Evolutionary conservation across 495 filamentous ascomycete species (phyloP).

Genomic region (Hyaloscypha variabilis): DNA sequence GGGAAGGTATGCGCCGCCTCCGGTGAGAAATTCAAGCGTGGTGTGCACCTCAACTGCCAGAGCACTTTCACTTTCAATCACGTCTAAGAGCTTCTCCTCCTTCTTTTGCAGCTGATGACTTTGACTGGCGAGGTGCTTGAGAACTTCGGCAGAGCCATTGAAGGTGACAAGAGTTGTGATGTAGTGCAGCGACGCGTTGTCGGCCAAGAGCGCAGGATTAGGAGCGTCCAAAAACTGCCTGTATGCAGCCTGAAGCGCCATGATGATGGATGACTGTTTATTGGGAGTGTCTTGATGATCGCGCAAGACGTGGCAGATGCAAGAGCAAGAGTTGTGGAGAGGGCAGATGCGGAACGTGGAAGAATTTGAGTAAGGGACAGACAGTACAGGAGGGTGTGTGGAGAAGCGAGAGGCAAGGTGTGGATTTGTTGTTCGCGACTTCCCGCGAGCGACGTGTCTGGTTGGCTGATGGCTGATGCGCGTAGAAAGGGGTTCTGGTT

Average conservation of each 20-base stretch:
- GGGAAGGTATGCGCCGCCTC: conserved; percentile 88
- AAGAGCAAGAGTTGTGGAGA: conserved; percentile 1
- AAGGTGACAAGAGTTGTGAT: conserved; percentile 84
- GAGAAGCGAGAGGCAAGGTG: conserved; percentile 1
- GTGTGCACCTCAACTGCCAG: conserved; percentile 81
- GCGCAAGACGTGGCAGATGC: neutral
- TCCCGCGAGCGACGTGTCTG: conserved; percentile 8
- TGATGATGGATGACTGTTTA: conserved; percentile 31
- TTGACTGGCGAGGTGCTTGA: conserved; percentile 74
- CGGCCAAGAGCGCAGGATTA: conserved; percentile 62
- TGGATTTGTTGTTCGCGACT: conserved; percentile 6
- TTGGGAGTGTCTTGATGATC: neutral
- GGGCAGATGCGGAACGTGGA: neutral
- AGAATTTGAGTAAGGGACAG: conserved; percentile 1
- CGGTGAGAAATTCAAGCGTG: conserved; percentile 75
- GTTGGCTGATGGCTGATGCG: conserved; percentile 10
- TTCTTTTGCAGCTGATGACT: conserved; percentile 75
- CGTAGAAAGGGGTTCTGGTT: neutral
- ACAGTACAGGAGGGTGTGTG: conserved; percentile 12
- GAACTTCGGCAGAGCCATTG: conserved; percentile 67
- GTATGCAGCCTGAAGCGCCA: conserved; percentile 74
- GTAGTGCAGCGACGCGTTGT: conserved; percentile 82
- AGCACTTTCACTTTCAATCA: conserved; percentile 69
- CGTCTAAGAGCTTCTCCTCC: conserved; percentile 70
- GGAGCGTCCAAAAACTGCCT: conserved; percentile 77